Base-by-base conservation (phyloP, 1,284 basidiomycete species). In the Cystobasidium slooffiae region DNA sequence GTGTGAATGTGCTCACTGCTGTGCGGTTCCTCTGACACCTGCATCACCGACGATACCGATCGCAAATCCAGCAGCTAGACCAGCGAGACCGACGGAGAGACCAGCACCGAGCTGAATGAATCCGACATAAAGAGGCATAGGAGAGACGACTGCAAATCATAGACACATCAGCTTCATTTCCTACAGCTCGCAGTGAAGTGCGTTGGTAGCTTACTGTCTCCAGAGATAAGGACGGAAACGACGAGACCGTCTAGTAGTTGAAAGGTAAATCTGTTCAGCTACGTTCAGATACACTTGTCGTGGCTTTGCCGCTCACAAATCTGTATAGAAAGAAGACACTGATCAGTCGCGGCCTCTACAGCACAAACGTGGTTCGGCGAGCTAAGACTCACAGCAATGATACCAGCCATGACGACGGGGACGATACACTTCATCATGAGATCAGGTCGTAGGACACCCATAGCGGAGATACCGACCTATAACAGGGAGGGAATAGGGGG, bases 21-120 rank as follows among this genome's bases (percentile, higher is more conserved):
- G 83, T 43, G 83, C 84, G 10, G 84, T 84, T 75, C 84, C 84
- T 55, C 84, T 77, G 14, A 84, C 84, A 80, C 84, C 84, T 5
- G 84, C 84, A 68, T 84, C 83, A 76, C 84, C 84, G 24, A 84
- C 84, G 74, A 84, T 84, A 51, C 84, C 84, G 70, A 84, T 82
- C 10, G 84, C 84, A 76, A 84, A 84, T 22, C 84, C 84, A 56
- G 84, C 84, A 16, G 82, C 80, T 14, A 84, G 80, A 81, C 84
- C 84, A 31, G 84, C 83, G n/a, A 84, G 79, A 72, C 84, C 84
- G 78, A 84, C 84, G 31, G 83, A 84, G 52, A 84, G 81, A 77
- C 84, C 84, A 24, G 84, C 84, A 61, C 84, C 84, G 70, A 84
- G 82, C 78, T 84, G 84, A 72, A 84, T 83, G 80, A 84, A 84